Evolutionary conservation across 2,329 filamentous ascomycete genomes (phyloP), one percentile per base, ranked within the genome.

Genomic region (Hansfordia pulvinata): DNA sequence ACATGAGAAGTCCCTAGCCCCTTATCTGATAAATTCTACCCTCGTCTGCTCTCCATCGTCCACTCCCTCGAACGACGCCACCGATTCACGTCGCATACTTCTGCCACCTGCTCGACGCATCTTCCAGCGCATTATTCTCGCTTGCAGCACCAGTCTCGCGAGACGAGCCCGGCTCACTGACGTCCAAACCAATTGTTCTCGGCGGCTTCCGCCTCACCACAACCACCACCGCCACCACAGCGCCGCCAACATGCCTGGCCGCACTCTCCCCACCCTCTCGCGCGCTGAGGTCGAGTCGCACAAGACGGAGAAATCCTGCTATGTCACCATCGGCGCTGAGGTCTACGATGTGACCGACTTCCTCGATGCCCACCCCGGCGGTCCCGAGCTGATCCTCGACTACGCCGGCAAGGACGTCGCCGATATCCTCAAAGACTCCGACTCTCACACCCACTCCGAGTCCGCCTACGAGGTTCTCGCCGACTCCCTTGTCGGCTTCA

Each of bases 261-360:
- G 71, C 49, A 85, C 73, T 25, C 72, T 96, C 26, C 88, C 88
- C 30, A 88, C 78, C 16, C 77, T 96, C 46, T 77, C 82, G 26
- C 66, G 66, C 40, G 70, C 77, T 39, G 82, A 98, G 50, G 75
- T 98, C 46, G 73, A 77, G 52, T 62, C 74, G 40, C 85, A 93
- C 54, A 88, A 81, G 51, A 76, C 71, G 24, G 59, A 61, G 26
- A 71, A 84, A 47, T 93, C 84, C 25, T 96, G 88, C 62, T 98
- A 86, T 62, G 86, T 98, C 41, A 90, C 82, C 3, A 64, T 94
- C 29, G 86, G 84, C 35, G 68, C 69, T 31, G 92, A 88, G 41
- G 88, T 98, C 41, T 98, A 85, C 65, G 88, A 98, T 61, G 69
- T 98, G 36, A 94, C 90, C 32, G 73, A 82, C 30, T 98, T 98